Evolutionary conservation across 208 protist genomes (phyloP).

Genomic region (Crithidia acanthocephali): DNA sequence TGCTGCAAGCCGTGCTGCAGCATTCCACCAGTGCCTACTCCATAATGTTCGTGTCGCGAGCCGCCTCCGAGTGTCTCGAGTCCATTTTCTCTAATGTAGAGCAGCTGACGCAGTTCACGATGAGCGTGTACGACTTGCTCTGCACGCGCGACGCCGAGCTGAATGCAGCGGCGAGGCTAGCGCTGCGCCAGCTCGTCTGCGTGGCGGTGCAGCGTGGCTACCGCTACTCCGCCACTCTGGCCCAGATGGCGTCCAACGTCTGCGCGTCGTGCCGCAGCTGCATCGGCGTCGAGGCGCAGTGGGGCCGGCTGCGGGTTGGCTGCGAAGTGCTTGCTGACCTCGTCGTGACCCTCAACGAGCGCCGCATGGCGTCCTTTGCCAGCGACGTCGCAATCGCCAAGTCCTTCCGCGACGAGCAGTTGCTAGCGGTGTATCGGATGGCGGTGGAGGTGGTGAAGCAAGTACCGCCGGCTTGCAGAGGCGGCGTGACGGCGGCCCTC

Average conservation of each 20-base stretch:
- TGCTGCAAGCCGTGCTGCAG: conserved; percentile 35
- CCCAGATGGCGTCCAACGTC: conserved; percentile 34
- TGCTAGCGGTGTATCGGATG: conserved; percentile 45
- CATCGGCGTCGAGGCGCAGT: conserved; percentile 3
- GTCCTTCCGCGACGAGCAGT: conserved; percentile 52
- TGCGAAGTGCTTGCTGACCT: conserved; percentile 36
- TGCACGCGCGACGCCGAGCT: conserved; percentile 20
- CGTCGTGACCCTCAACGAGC: conserved; percentile 32
- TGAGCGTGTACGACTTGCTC: conserved; percentile 28
- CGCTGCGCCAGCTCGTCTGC: conserved; percentile 33
- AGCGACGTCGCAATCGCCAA: conserved; percentile 37
- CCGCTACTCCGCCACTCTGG: conserved; percentile 21
- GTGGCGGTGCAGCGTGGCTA: conserved; percentile 35
- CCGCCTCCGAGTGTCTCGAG: conserved; percentile 45
- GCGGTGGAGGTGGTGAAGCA: conserved; percentile 38
- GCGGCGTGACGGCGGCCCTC: conserved; percentile 12
- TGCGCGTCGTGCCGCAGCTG: conserved; percentile 24
- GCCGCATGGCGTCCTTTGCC: conserved; percentile 29
- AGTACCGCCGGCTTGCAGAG: conserved; percentile 22
- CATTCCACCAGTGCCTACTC: conserved; percentile 46
- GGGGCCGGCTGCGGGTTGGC: conserved; percentile 27
- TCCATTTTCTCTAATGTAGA: conserved; percentile 29
- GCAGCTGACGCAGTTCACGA: conserved; percentile 35
- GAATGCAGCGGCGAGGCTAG: conserved; percentile 29
- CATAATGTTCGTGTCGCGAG: conserved; percentile 64